A percentile compares a stretch with the other conserved stretches of the same genome.
These are phyloP conservation scores for Picea abies DNA, from an alignment of 83 land plant genomes.

Conservation along the genomic window DNA sequence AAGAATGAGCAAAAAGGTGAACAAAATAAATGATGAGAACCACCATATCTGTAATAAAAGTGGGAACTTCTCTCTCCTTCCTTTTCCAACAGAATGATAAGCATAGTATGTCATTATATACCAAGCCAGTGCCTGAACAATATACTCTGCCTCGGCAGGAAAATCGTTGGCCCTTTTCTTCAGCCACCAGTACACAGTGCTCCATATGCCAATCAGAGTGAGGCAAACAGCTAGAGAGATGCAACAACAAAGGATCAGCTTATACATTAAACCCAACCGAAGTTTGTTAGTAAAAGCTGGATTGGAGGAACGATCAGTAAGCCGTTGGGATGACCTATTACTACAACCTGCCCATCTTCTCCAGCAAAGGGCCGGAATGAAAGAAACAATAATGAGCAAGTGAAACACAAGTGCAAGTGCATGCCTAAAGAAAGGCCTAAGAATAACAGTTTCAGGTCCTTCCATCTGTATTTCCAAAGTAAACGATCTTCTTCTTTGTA, in stretches of 20 bases:
- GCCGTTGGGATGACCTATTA: neutral
- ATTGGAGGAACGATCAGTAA: neutral
- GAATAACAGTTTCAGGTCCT: neutral
- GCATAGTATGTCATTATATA: neutral
- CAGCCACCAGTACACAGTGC: neutral
- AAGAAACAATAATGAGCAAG: neutral
- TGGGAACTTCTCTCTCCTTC: neutral
- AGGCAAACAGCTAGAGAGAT: constrained; percentile 2
- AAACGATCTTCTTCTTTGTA: neutral
- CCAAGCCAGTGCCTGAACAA: constrained; percentile 6
- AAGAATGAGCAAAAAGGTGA: neutral
- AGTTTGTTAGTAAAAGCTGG: too few relatives aligned
- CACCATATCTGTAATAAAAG: constrained; percentile 2
- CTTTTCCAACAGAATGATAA: neutral
- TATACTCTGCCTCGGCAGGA: neutral
- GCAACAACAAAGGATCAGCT: neutral
- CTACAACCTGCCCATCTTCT: constrained; percentile 1
- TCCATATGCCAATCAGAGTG: neutral
- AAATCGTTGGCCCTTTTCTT: neutral
- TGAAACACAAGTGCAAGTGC: neutral
- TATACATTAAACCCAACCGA: neutral
- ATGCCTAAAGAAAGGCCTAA: neutral
- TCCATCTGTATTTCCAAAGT: neutral
- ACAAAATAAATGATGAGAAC: neutral
- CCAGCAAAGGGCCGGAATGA: neutral